Evolutionary conservation across 306 rosid genomes (phyloP).

Genomic region (Begonia peltatifolia): DNA sequence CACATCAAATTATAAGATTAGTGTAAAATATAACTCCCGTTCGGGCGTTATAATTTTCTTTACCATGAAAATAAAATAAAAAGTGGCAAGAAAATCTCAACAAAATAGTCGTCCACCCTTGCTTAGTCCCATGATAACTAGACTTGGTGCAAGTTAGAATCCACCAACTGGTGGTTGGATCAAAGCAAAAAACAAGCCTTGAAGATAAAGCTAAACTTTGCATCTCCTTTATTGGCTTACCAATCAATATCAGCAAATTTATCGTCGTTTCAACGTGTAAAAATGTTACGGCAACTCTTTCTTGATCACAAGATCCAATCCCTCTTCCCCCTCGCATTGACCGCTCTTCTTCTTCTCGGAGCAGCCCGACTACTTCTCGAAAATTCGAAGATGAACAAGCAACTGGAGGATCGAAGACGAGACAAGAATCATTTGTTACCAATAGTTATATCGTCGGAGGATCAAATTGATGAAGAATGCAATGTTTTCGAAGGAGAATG

Average conservation of each 20-base stretch:
- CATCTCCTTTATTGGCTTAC: too few species aligned
- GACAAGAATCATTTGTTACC: constrained; percentile 22
- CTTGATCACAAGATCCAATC: constrained; percentile 36
- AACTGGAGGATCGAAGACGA: constrained; percentile 19
- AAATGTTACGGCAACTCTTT: constrained; percentile 28
- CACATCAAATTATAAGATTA: too few species aligned
- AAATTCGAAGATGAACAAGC: constrained; percentile 32
- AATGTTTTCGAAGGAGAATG: constrained; percentile 69
- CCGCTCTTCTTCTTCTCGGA: constrained; percentile 51
- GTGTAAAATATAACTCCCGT: too few species aligned
- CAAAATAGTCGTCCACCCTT: too few species aligned
- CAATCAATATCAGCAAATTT: too few species aligned
- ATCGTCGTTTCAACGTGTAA: background rate
- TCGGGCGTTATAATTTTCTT: too few species aligned
- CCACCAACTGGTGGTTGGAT: constrained; percentile 76
- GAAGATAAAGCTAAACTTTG: too few species aligned
- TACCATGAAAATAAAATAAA: too few species aligned
- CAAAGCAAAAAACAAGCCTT: constrained; percentile 1
- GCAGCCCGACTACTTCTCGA: constrained; percentile 41
- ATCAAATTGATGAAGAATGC: constrained; percentile 42
- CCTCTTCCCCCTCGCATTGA: constrained; percentile 42
- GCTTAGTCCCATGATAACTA: too few species aligned
- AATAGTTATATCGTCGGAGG: constrained; percentile 32
- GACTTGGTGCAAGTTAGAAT: constrained; percentile 14
- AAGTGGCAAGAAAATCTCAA: too few species aligned